Evolutionary conservation across 164 flowering plant genomes (phyloP), one percentile per base, ranked within the genome.

Genomic region (Brasenia schreberi): DNA sequence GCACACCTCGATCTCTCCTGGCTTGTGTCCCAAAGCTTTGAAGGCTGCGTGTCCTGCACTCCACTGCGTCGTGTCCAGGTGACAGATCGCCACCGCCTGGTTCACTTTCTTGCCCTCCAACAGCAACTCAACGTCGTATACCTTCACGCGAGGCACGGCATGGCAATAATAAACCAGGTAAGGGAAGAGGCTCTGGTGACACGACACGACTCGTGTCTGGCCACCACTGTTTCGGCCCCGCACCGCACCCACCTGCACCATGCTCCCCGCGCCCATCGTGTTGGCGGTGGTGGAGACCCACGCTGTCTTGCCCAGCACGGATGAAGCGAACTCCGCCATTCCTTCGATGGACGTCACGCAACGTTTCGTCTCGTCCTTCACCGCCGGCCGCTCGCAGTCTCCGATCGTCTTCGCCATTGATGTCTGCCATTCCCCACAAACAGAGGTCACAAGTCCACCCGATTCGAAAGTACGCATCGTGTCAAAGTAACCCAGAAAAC

Each of bases 181-280:
- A 5, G 96, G 96, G 74, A 77, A 90, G 80, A 92, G 63, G 59
- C 89, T 88, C 71, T 90, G 96, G 67, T 92, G 98, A 62, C 96
- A 90, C 4, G 98, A 90, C 6, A 88, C 93, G 1, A 94, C 81
- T 65, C 74, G 67, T 0, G 96, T 90, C 68, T 85, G 81, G 3
- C 10, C 14, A 14, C 56, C 56, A 6, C 14, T 14, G 75, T 90
- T 86, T 76, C 90, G 76, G 7, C 84, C 87, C 61, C 59, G 81
- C 45, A 93, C 92, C 42, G 17, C 10, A 5, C 96, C 97, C 2
- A 90, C 77, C 82, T 76, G 67, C 58, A 93, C 80, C 16, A 74
- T 69, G 16, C 72, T 18, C 64, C 67, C 76, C 19, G 85, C 86
- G 72, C 98, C 98, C 0, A 74, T 67, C 1, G 85, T 79, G 19